Evolutionary conservation across 306 rosid species (phyloP).

Genomic region (Cicer cuneatum): DNA sequence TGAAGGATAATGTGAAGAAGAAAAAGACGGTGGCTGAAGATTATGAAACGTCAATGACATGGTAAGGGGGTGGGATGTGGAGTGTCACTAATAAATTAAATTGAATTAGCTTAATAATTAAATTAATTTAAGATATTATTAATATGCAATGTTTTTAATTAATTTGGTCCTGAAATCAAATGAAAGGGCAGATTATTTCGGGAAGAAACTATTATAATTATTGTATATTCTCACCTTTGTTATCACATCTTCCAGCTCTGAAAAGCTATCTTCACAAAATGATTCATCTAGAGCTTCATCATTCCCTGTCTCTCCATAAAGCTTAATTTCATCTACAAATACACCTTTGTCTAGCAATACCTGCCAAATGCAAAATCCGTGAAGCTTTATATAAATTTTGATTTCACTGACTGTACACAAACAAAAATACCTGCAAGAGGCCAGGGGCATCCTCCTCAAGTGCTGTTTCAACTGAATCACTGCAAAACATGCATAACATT

Average conservation of each 20-base stretch:
- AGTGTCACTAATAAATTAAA: background rate
- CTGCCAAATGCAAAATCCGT: slow-evolving; percentile 58
- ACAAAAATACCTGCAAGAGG: slow-evolving; percentile 72
- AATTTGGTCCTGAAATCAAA: slow-evolving; percentile 32
- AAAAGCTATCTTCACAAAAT: slow-evolving; percentile 67
- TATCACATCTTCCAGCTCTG: slow-evolving; percentile 74
- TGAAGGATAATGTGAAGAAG: background rate
- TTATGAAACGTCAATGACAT: background rate
- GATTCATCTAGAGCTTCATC: slow-evolving; percentile 78
- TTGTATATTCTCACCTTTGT: slow-evolving; percentile 61
- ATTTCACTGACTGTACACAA: slow-evolving; percentile 42
- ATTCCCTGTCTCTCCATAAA: slow-evolving; percentile 72
- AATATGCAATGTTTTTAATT: no score
- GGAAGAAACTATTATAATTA: slow-evolving; percentile 30
- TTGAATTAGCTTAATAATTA: background rate
- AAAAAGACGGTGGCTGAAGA: background rate
- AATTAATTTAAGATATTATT: no score
- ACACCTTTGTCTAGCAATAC: slow-evolving; percentile 79
- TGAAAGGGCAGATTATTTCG: slow-evolving; percentile 29
- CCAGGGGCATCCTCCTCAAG: slow-evolving; percentile 98
- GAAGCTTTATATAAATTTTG: slow-evolving; percentile 44
- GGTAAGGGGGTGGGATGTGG: background rate
- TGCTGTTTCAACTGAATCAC: slow-evolving; percentile 83
- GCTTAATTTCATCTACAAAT: slow-evolving; percentile 75
- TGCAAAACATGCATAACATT: slow-evolving; percentile 49